Percentiles rank a stretch among this genome's conserved stretches.
Evolutionary conservation across 805 yeast genomes (phyloP).

Genomic region (Yarrowia sp.): DNA sequence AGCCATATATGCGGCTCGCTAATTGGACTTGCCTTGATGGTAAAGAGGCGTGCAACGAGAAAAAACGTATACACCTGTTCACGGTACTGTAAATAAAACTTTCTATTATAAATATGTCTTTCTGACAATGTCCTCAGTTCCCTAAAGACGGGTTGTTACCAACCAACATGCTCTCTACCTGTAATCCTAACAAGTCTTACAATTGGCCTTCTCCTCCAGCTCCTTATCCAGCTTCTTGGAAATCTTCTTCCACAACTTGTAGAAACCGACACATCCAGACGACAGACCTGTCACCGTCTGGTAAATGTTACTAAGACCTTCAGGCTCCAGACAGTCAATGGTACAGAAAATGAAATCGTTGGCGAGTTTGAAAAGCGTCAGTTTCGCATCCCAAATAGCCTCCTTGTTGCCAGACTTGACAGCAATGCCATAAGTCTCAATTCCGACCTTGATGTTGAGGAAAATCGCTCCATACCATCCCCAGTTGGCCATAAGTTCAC

Average conservation of each 20-base stretch:
- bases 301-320: constrained; percentile 29
- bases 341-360: constrained; percentile 36
- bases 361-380: constrained; percentile 32
- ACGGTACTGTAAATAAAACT: neutral
- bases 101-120: constrained; percentile 15
- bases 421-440: neutral
- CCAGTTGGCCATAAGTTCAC: constrained; percentile 34
- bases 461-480: constrained; percentile 36
- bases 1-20: neutral
- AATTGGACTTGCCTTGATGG: too few species aligned
- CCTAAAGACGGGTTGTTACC: neutral
- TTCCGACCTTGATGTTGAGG: constrained; percentile 22
- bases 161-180: neutral
- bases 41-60: too few species aligned
- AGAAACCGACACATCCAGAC: constrained; percentile 33
- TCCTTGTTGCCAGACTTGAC: neutral
- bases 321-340: constrained; percentile 34
- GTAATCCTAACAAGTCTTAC: neutral
- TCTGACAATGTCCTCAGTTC: neutral
- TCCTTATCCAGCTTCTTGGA: constrained; percentile 4
- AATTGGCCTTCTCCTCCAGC: neutral
- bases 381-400: constrained; percentile 1
- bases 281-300: constrained; percentile 35
- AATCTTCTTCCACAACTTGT: constrained; percentile 31
- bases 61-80: too few species aligned